Conservation (phyloP, 345 rosid species). For the Brassica juncea region DNA sequence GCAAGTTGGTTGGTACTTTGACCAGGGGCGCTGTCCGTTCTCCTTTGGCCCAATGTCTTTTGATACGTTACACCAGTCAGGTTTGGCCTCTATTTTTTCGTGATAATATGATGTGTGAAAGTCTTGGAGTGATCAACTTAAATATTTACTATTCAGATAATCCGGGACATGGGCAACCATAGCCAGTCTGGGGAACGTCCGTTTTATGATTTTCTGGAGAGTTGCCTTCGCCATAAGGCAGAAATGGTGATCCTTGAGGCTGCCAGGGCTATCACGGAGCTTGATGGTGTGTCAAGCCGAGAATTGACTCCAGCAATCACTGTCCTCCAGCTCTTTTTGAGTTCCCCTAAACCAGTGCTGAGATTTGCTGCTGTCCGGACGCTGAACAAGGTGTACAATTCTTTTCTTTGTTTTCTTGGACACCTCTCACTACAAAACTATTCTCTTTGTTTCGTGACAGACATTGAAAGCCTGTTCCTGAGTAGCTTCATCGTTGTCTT, state of each 20-base stretch:
- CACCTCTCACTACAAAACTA: constrained; percentile 6
- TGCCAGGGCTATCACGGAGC: constrained; percentile 98
- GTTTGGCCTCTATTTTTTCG: constrained; percentile 39
- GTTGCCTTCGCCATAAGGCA: constrained; percentile 94
- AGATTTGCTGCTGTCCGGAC: constrained; percentile 99
- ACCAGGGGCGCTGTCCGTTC: constrained; percentile 93
- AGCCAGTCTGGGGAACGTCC: constrained; percentile 90
- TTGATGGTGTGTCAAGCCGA: constrained; percentile 85
- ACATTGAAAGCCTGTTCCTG: neutral
- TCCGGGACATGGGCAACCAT: constrained; percentile 71
- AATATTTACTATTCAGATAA: constrained; percentile 58
- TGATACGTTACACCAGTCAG: constrained; percentile 93
- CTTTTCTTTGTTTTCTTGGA: constrained; percentile 10
- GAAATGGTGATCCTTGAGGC: constrained; percentile 99
- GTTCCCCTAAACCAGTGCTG: constrained; percentile 94
- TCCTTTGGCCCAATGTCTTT: constrained; percentile 93
- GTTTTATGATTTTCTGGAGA: constrained; percentile 91
- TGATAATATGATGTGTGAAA: constrained; percentile 12
- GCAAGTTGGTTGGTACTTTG: constrained; percentile 86
- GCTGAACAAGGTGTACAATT: constrained; percentile 69
- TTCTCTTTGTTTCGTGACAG: neutral
- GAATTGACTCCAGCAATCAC: constrained; percentile 97
- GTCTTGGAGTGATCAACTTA: constrained; percentile 12
- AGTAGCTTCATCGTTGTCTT: constrained; percentile 12
- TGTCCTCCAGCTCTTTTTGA: constrained; percentile 93